phyloP scores from a whole-genome alignment of 2,329 filamentous ascomycete genomes.

The Ceratocystis destructans region DNA sequence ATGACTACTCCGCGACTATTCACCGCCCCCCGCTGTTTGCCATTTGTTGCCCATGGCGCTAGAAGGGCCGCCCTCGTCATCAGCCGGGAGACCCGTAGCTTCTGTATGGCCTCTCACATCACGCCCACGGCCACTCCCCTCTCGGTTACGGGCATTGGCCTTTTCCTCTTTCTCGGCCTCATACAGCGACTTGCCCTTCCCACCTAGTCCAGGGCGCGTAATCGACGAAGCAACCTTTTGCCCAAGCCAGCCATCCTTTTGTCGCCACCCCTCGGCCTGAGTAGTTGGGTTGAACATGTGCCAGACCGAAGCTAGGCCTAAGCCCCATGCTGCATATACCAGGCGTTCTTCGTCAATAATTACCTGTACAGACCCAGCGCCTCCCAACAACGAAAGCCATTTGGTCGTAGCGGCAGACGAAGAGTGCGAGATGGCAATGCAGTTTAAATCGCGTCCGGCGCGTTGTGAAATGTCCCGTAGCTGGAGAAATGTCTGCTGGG shows the following conservation, averaged over 20 bases:
- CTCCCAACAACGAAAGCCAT: conserved; percentile 45
- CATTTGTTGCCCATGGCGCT: conserved; percentile 43
- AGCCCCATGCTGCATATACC: conserved; percentile 46
- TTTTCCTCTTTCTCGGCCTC: conserved; percentile 10
- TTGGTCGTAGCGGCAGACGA: conserved; percentile 41
- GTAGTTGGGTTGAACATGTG: conserved; percentile 41
- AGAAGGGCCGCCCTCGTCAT: conserved; percentile 26
- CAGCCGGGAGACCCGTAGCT: conserved; percentile 22
- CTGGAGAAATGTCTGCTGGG: conserved; percentile 43
- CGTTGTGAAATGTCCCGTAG: conserved; percentile 42
- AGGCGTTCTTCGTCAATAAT: conserved; percentile 43
- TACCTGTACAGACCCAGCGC: conserved; percentile 42
- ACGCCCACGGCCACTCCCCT: not conserved
- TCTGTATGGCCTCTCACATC: not conserved
- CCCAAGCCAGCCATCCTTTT: conserved; percentile 40
- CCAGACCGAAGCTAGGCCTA: conserved; percentile 38
- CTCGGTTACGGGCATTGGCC: not conserved
- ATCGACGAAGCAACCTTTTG: conserved; percentile 37
- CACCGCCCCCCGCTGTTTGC: conserved; percentile 39
- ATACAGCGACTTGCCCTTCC: conserved; percentile 10
- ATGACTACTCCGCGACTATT: conserved; percentile 37
- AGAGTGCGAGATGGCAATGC: conserved; percentile 47
- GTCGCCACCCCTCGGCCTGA: conserved; percentile 39
- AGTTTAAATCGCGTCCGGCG: conserved; percentile 34
- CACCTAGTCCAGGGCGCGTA: conserved; percentile 3